Base-by-base conservation (phyloP, 2,329 filamentous ascomycete genomes). In the Diplocarpon mali region DNA sequence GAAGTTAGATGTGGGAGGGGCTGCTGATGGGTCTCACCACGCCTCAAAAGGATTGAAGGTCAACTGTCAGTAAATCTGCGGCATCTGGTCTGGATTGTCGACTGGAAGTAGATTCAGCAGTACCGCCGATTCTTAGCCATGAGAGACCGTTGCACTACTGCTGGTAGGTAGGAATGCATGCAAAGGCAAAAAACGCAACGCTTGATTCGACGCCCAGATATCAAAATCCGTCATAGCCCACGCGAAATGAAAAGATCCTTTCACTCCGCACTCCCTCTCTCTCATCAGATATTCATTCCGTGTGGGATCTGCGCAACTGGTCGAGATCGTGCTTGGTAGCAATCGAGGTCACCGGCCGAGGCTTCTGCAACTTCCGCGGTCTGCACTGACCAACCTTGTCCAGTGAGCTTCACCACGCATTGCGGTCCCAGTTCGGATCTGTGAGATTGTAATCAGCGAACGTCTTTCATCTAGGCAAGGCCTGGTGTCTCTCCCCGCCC, bases 351-450 rank as follows among this genome's bases (percentile, higher is more conserved):
- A 35, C 47, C 29, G 54, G 57, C 47, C 53, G 62, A 48, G 61
- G 64, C 57, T 71, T 72, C 51, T 61, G 65, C 44, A 71, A 62
- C 56, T 68, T 71, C 47, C 67, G 62, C 42, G 65, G 63, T 46
- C 53, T 56, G 42, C 62, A 62, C 44, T 49, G 36, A 15, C 52
- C 56, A 30, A 38, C 35, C 35, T 47, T 34, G 42, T 53, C 44
- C 38, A 38, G 44, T 54, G 45, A 46, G 30, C 48, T 57, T 78
- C 72, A 92, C 85, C 86, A 92, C 35, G 85, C 83, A 67, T 89
- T 89, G 50, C 85, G 79, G 68, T 95, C 88, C 88, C 88, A 95
- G 68, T 85, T 87, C 15, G 83, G 83, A 65, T 88, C 82, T 86
- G 48, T 37, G n/a, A 30, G 37, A 24, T 24, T 7, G 7, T 24